These are phyloP conservation scores for Russula olivacea DNA, from an alignment of 768 basidiomycete genomes.

Conservation along the genomic window DNA sequence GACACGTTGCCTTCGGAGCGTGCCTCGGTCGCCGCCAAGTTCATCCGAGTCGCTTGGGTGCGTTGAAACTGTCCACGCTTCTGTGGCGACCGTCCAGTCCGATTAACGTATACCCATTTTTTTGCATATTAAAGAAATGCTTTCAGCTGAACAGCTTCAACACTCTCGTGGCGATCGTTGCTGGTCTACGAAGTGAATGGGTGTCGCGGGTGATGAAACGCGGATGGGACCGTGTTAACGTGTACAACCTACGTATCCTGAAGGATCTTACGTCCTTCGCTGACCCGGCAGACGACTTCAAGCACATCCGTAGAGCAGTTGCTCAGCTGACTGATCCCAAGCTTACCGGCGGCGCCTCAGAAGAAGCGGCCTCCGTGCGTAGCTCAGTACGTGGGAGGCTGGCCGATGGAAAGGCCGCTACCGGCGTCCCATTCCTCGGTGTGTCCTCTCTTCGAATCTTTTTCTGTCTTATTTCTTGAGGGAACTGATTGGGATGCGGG, in stretches of 20 bases:
- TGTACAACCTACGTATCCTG: slow-evolving; percentile 69
- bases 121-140: slow-evolving; percentile 57
- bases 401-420: slow-evolving; percentile 41
- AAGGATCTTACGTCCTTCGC: slow-evolving; percentile 65
- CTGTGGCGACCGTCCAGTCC: slow-evolving; percentile 2
- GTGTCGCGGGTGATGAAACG: slow-evolving; percentile 56
- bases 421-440: slow-evolving; percentile 85
- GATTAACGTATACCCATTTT: neutral
- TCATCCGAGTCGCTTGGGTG: slow-evolving; percentile 84
- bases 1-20: slow-evolving; percentile 65
- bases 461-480: neutral
- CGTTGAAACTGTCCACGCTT: slow-evolving; percentile 29
- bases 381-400: slow-evolving; percentile 34
- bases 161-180: slow-evolving; percentile 72
- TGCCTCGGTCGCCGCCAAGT: slow-evolving; percentile 60
- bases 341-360: slow-evolving; percentile 48
- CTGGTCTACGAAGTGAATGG: slow-evolving; percentile 66
- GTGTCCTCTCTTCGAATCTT: slow-evolving; percentile 24
- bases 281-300: slow-evolving; percentile 62
- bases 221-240: slow-evolving; percentile 60
- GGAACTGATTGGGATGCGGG: neutral
- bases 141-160: slow-evolving; percentile 74
- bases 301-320: slow-evolving; percentile 61
- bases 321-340: slow-evolving; percentile 62
- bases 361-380: slow-evolving; percentile 40